phyloP scores from a whole-genome alignment of 257 asterid species.

The Rauvolfia tetraphylla region DNA sequence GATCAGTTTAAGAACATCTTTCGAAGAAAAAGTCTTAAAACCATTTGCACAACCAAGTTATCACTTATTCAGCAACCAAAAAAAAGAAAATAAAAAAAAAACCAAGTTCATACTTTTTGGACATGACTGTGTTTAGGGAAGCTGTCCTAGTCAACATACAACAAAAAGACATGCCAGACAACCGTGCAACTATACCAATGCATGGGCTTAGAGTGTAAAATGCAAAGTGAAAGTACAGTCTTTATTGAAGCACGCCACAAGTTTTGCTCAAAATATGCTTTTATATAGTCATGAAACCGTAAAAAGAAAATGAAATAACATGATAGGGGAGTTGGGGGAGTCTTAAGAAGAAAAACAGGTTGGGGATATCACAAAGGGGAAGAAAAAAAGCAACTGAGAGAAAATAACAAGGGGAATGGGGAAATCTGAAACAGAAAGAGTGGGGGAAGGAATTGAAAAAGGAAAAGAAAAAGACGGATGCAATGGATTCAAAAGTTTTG shows the following conservation, averaged over 20 bases:
- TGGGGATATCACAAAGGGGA: too few relatives aligned
- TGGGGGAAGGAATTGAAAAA: too few relatives aligned
- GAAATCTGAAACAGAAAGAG: too few relatives aligned
- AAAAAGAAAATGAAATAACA: background rate
- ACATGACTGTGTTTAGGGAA: background rate
- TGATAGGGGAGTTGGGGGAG: background rate
- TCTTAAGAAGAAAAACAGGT: background rate
- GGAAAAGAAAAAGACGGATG: too few relatives aligned
- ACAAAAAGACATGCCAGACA: too few relatives aligned
- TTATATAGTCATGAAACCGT: background rate
- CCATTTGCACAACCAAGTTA: background rate
- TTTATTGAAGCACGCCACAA: background rate
- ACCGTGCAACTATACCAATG: background rate
- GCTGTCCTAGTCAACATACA: background rate
- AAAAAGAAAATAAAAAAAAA: too few relatives aligned
- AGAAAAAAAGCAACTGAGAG: too few relatives aligned
- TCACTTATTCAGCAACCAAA: too few relatives aligned
- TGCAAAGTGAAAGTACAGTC: background rate
- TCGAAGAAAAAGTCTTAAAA: background rate
- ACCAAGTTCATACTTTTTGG: background rate
- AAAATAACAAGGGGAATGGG: too few relatives aligned
- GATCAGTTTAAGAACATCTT: background rate
- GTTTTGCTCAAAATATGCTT: background rate
- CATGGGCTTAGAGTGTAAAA: background rate
- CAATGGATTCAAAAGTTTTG: too few relatives aligned